phyloP scores from a whole-genome alignment of 2,329 filamentous ascomycete species.

The Tolypocladium pustulatum region DNA sequence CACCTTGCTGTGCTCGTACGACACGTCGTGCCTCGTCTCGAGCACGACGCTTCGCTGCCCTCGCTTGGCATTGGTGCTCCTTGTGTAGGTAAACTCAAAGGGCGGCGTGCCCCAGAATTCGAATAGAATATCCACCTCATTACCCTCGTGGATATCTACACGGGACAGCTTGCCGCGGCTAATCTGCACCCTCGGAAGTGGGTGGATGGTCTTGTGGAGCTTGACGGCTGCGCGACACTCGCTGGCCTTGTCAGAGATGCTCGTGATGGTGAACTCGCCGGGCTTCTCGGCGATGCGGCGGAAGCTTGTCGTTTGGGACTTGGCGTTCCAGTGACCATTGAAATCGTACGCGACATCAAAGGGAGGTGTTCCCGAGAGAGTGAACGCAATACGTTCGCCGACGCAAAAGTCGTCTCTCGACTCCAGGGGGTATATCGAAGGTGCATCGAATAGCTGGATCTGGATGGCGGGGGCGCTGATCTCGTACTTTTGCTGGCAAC shows the following conservation, averaged over 20 bases:
- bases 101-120: constrained; percentile 93
- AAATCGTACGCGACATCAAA: constrained; percentile 93
- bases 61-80: constrained; percentile 75
- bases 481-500: constrained; percentile 73
- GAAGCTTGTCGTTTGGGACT: constrained; percentile 72
- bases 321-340: constrained; percentile 70
- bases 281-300: constrained; percentile 86
- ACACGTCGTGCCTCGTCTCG: constrained; percentile 83
- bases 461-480: constrained; percentile 66
- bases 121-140: constrained; percentile 85
- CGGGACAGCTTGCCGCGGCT: constrained; percentile 71
- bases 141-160: constrained; percentile 94
- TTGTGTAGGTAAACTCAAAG: constrained; percentile 95
- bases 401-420: constrained; percentile 84
- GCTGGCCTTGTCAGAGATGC: constrained; percentile 76
- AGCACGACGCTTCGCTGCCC: constrained; percentile 70
- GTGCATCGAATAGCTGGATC: constrained; percentile 86
- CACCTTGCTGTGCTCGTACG: constrained; percentile 69
- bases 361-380: constrained; percentile 78
- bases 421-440: constrained; percentile 81
- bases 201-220: constrained; percentile 76
- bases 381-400: constrained; percentile 87
- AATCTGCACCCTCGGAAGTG: constrained; percentile 83
- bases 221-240: constrained; percentile 75
- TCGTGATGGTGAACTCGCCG: constrained; percentile 79